Conservation (phyloP, 768 basidiomycete genomes). For the Rhodotorula babjevae region DNA sequence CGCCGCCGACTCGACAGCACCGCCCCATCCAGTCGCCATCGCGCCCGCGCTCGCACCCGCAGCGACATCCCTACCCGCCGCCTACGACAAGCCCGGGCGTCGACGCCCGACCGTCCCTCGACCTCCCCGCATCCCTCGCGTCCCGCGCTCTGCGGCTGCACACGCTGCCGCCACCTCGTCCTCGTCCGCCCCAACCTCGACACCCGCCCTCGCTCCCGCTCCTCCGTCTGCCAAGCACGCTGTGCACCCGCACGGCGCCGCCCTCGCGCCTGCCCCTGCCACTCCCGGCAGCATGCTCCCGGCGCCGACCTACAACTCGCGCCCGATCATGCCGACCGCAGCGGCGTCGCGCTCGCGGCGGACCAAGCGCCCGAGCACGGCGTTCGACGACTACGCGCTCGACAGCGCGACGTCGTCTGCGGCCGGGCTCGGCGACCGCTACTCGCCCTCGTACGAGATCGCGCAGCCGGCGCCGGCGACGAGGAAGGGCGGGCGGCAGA, state of each 20-base stretch:
- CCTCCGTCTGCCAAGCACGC: not conserved
- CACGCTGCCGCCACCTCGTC: too few relatives aligned
- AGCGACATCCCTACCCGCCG: too few relatives aligned
- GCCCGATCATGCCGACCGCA: not conserved
- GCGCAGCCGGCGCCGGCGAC: not conserved
- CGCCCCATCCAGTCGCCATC: not conserved
- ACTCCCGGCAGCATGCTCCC: not conserved
- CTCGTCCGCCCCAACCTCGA: too few relatives aligned
- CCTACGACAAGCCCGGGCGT: not conserved
- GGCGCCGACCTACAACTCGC: not conserved
- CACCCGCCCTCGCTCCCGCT: not conserved
- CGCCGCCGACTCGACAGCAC: too few relatives aligned
- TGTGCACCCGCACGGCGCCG: not conserved
- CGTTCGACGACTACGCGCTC: constrained; percentile 32
- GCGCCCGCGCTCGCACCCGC: not conserved
- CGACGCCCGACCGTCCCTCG: not conserved
- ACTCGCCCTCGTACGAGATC: not conserved
- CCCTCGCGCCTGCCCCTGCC: not conserved
- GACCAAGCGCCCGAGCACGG: constrained; percentile 24
- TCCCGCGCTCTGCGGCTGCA: not conserved
- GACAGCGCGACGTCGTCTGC: not conserved
- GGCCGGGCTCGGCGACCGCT: not conserved
- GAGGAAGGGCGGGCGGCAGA: not conserved
- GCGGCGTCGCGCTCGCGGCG: constrained; percentile 11
- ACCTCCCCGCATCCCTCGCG: too few relatives aligned